Evolutionary conservation across 2,329 filamentous ascomycete genomes (phyloP).

Genomic region (Berkeleyomyces basicola): DNA sequence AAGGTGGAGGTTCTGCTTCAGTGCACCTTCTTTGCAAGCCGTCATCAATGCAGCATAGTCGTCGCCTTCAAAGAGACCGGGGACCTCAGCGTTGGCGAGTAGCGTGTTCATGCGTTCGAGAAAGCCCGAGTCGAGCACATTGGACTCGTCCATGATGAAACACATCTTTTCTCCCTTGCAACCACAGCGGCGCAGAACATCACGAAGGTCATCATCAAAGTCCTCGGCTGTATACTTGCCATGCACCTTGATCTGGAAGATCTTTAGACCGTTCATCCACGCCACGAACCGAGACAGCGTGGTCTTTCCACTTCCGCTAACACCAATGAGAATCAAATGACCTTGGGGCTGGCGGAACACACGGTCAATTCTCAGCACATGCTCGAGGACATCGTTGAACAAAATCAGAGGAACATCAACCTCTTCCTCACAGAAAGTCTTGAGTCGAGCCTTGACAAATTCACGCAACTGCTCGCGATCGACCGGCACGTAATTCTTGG

Average conservation of each 20-base stretch:
- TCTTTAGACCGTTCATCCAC: constrained; percentile 98
- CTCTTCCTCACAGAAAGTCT: constrained; percentile 98
- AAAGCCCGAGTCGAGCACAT: constrained; percentile 96
- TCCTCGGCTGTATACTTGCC: constrained; percentile 96
- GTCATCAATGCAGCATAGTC: constrained; percentile 98
- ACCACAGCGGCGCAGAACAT: constrained; percentile 80
- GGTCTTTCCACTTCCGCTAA: constrained; percentile 96
- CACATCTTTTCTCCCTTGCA: constrained; percentile 99
- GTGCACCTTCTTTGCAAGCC: constrained; percentile 93
- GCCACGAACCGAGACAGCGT: constrained; percentile 95
- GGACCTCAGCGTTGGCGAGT: constrained; percentile 97
- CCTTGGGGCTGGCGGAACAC: constrained; percentile 97
- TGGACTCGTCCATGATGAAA: constrained; percentile 99
- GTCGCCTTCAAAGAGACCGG: constrained; percentile 96
- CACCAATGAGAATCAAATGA: constrained; percentile 94
- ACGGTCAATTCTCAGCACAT: constrained; percentile 93
- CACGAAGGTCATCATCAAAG: constrained; percentile 93
- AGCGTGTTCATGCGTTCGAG: constrained; percentile 98
- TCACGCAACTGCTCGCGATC: constrained; percentile 89
- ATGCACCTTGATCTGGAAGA: constrained; percentile 99
- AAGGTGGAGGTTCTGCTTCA: constrained; percentile 82
- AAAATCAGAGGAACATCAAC: constrained; percentile 95
- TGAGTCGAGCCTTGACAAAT: constrained; percentile 91
- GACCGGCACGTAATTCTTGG: constrained; percentile 94
- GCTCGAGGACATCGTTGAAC: constrained; percentile 98